Evolutionary conservation across 768 basidiomycete species (phyloP), one percentile per base, ranked within the genome.

Genomic region (Tremella fuciformis): DNA sequence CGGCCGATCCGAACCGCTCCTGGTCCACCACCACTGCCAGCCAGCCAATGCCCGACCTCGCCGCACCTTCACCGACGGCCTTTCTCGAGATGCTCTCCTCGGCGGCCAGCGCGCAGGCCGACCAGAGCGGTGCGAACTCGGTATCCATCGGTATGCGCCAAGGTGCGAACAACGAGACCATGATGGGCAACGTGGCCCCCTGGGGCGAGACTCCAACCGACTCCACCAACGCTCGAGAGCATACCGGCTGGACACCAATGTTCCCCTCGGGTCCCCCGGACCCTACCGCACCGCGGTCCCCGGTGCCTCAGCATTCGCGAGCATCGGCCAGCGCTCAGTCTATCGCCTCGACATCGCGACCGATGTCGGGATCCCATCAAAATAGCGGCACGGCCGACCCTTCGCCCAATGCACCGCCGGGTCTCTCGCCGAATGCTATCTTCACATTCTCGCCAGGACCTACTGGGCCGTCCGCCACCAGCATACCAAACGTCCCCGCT

Each of bases 61-160:
- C 60, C 8, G 66, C 66, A 6, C 56, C 60, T 11, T 73, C 71
- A 2, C 69, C 71, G 3, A 73, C 66, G 29, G 54, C 69, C 2
- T 71, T 73, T 48, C 67, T 73, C 25, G 71, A 73, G 11, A 69
- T 73, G 63, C 63, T 73, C 4, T 73, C 71, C 0, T 64, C 71
- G 16, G 61, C 71, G 7, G 71, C 71, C 8, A 59, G 62, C 1
- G 60, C 56, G 6, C 67, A 69, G 52, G 44, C 54, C 8, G 41
- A 38, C n/a, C n/a, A 50, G 13, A 21, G 21, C 48, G 22, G 55
- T 9, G 25, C 26, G 21, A 26, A 19, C 38, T 34, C 53, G 13
- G 29, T 34, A 4, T 34, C 29, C 4, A 50, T 24, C 2, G 58
- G 58, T 18, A 50, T 66, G 11, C 62, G 63, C 2, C 26, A 46